Evolutionary conservation across 208 protist genomes (phyloP), one percentile per base, ranked within the genome.

Genomic region (Wallacemonas collosoma): DNA sequence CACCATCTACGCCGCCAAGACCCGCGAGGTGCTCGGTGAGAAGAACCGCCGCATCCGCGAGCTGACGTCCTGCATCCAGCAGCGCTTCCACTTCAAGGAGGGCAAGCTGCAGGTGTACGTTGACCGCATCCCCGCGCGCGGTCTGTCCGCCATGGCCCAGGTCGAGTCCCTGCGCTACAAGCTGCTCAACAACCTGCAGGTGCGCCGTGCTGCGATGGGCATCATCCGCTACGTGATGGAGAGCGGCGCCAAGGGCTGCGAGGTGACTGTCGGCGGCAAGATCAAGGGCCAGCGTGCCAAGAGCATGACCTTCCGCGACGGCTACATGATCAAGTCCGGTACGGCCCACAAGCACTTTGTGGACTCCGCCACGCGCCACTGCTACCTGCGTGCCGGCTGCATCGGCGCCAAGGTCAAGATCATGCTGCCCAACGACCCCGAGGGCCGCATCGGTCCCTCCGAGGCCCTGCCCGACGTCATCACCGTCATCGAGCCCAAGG

Each of bases 181-280:
- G 92, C 95, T 99, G 5, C 86, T 99, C 50, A 98, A 91, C 76
- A 98, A 98, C 85, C 86, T 99, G 40, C 94, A 99, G 83, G 98
- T 99, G 60, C 95, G 99, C 85, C 91, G 95, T 76, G 99, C 99
- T 51, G 99, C 98, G 85, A 99, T 99, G 79, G 98, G 97, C 86
- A 98, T 99, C 56, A 92, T 99, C 68, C 96, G 98, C 76, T 98
- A 97, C 86, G 94, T 99, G 48, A 99, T 99, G 98, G 98, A 99
- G 86, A 90, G 72, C 69, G 97, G 97, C 71, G 99, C 99, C 68
- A 98, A 99, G 86, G 99, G 99, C 86, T 97, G 93, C 87, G 99
- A 99, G 90, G 98, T 99, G 66, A 95, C 98, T 72, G 98, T 99
- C 48, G 96, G 98, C 60, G 99, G 99, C 80, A 99, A 99, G 93